Evolutionary conservation across 2,329 filamentous ascomycete genomes (phyloP).

Genomic region (Coniochaeta sp.): DNA sequence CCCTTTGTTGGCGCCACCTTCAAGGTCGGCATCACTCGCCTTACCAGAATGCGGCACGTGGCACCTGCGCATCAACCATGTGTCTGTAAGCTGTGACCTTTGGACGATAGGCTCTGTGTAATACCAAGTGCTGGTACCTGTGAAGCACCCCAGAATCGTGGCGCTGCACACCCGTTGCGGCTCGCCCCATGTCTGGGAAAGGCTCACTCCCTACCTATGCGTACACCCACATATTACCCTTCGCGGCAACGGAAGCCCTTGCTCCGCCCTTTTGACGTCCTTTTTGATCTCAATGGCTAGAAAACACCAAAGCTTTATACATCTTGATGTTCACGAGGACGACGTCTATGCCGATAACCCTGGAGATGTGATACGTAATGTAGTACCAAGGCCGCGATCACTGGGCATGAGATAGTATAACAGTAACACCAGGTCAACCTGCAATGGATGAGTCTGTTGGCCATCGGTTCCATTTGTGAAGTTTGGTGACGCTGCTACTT

Average conservation of each 20-base stretch:
- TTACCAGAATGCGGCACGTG: neutral
- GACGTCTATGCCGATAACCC: neutral
- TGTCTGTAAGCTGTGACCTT: neutral
- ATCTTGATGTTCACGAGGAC: neutral
- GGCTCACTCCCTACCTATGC: neutral
- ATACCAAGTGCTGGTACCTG: neutral
- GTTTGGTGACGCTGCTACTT: neutral
- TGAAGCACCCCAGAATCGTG: neutral
- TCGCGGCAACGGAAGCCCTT: neutral
- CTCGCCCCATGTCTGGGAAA: neutral
- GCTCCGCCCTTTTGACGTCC: slow-evolving; percentile 1
- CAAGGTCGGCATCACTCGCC: neutral
- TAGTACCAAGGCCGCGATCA: neutral
- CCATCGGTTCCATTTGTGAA: neutral
- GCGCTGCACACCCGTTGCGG: neutral
- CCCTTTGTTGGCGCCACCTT: neutral
- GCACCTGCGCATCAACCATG: neutral
- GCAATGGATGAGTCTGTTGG: neutral
- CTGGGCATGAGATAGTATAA: neutral
- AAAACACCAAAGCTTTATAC: slow-evolving; percentile 3
- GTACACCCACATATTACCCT: neutral
- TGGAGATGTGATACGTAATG: neutral
- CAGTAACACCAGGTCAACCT: neutral
- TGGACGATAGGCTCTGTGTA: neutral
- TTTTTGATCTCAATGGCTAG: slow-evolving; percentile 2